Conservation (phyloP, 345 rosid genomes). For the Gossypium bickii region DNA sequence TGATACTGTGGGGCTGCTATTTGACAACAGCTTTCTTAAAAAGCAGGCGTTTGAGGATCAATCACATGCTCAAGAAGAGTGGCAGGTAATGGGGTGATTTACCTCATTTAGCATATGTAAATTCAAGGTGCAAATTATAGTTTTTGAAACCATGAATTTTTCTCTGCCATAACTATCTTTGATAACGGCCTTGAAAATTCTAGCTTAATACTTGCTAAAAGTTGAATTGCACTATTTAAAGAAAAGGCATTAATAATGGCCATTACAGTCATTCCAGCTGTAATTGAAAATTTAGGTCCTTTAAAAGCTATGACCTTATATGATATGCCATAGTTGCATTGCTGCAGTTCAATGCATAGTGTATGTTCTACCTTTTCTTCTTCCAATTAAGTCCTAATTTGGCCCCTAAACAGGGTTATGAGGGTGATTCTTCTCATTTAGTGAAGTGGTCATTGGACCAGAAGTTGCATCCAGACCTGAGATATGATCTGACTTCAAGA, state of each 20-base stretch:
- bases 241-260: not conserved
- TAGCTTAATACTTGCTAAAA: not conserved
- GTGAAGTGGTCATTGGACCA: slow-evolving; percentile 31
- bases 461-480: slow-evolving; percentile 37
- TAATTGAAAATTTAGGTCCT: not conserved
- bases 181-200: not conserved
- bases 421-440: slow-evolving; percentile 22
- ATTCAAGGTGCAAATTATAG: not conserved
- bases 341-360: not conserved
- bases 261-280: not conserved
- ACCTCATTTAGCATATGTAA: not conserved
- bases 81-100: slow-evolving; percentile 44
- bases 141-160: slow-evolving; percentile 15
- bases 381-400: slow-evolving; percentile 5
- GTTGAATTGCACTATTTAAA: slow-evolving; percentile 7
- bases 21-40: slow-evolving; percentile 32
- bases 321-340: not conserved
- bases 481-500: slow-evolving; percentile 28
- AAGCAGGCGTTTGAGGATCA: slow-evolving; percentile 46
- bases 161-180: not conserved
- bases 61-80: slow-evolving; percentile 38
- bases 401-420: slow-evolving; percentile 29
- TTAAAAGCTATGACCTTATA: not conserved
- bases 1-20: slow-evolving; percentile 36
- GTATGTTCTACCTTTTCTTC: not conserved